These are phyloP conservation scores for Didymosphaeria variabile DNA, from an alignment of 2,329 filamentous ascomycete genomes.

Conservation along the genomic window DNA sequence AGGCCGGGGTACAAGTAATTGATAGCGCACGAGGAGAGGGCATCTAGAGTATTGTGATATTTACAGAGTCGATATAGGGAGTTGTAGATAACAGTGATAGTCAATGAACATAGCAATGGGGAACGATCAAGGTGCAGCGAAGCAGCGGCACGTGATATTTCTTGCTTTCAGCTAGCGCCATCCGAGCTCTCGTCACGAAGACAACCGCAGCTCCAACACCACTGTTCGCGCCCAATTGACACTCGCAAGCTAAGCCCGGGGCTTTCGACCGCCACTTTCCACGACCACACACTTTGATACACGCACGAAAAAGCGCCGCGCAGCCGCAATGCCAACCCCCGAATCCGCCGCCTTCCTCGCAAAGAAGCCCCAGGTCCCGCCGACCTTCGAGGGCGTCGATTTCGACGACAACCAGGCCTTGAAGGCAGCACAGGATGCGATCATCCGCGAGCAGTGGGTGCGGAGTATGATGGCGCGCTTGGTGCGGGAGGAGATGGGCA, in stretches of 20 bases:
- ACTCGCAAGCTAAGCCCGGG: slow-evolving; percentile 8
- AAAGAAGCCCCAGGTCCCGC: slow-evolving; percentile 82
- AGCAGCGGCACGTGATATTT: not conserved
- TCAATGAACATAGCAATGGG: not conserved
- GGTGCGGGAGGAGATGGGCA: slow-evolving; percentile 82
- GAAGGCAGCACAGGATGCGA: slow-evolving; percentile 83
- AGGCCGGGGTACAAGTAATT: not conserved
- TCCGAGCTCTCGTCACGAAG: slow-evolving; percentile 9
- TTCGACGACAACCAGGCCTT: slow-evolving; percentile 83
- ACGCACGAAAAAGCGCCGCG: slow-evolving; percentile 15
- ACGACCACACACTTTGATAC: not conserved
- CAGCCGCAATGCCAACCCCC: slow-evolving; percentile 75
- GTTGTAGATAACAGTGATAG: not conserved
- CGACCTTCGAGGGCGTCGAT: slow-evolving; percentile 87
- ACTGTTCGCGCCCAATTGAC: slow-evolving; percentile 19
- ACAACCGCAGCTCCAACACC: slow-evolving; percentile 11
- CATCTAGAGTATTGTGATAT: not conserved
- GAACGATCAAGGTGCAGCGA: not conserved
- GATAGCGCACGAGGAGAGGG: not conserved
- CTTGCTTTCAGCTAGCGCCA: not conserved
- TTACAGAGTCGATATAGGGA: not conserved
- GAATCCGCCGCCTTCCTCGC: slow-evolving; percentile 84
- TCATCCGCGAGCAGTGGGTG: slow-evolving; percentile 89
- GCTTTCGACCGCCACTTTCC: slow-evolving; percentile 1
- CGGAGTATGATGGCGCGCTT: slow-evolving; percentile 87